Percentiles rank a stretch among this genome's conserved stretches.
Conservation (phyloP, 2,329 filamentous ascomycete genomes). For the Biscogniauxia sp. region DNA sequence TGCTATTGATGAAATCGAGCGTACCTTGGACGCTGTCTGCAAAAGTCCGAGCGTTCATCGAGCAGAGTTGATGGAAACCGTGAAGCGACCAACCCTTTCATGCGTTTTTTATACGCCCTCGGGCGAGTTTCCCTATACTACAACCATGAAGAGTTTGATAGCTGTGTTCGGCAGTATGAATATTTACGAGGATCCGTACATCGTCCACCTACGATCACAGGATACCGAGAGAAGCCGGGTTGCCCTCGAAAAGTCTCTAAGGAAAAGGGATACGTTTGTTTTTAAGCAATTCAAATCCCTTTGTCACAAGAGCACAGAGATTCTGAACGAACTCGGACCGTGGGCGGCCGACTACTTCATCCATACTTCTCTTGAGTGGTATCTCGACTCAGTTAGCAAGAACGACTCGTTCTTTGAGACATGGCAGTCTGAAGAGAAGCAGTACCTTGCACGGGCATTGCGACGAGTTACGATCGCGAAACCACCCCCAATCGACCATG, state of each 20-base stretch:
- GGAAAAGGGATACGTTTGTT: constrained; percentile 48
- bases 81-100: constrained; percentile 62
- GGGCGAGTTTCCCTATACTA: constrained; percentile 21
- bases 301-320: constrained; percentile 44
- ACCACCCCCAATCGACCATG: constrained; percentile 18
- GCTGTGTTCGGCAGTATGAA: constrained; percentile 45
- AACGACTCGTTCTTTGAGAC: constrained; percentile 34
- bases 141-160: constrained; percentile 44
- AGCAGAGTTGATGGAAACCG: constrained; percentile 65
- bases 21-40: constrained; percentile 67
- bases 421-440: constrained; percentile 50
- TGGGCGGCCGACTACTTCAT: constrained; percentile 72
- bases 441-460: constrained; percentile 52
- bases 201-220: constrained; percentile 46
- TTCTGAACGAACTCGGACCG: constrained; percentile 58
- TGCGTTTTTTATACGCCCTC: constrained; percentile 32
- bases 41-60: constrained; percentile 67
- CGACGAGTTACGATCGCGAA: constrained; percentile 31
- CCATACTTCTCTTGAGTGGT: constrained; percentile 40
- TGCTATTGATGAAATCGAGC: constrained; percentile 62
- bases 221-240: constrained; percentile 40
- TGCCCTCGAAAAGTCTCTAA: constrained; percentile 38
- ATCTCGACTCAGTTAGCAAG: constrained; percentile 27
- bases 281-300: constrained; percentile 57
- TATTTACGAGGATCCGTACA: constrained; percentile 59